Base-by-base conservation (phyloP, 768 basidiomycete species). In the Botryobasidium botryosum region DNA sequence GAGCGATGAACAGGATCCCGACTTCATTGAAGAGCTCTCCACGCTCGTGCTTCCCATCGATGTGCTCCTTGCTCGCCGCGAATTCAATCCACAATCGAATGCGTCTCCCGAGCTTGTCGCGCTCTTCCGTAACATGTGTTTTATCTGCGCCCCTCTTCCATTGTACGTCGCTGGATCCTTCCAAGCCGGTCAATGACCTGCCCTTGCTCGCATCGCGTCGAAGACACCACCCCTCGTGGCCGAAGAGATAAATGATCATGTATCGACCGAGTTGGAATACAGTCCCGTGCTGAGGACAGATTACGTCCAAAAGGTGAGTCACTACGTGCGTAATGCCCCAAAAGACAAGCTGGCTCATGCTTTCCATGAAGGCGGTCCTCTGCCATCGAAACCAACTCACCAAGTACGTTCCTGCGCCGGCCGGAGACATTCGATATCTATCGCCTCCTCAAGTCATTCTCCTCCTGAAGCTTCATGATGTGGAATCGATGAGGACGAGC, bases 121-220 rank as follows among this genome's bases (percentile, higher is more conserved):
- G 4, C 64, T 87, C 18, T 97, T 94, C 70, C 74, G 90, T 35
- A 88, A 86, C 55, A 69, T 90, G 62, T 99, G 92, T 92, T 88
- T 91, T 61, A 62, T 96, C 85, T 17, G 88, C 84, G 57, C 72
- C 82, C 23, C 70, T 92, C 13, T 88, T 92, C 54, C 72, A 79
- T 18, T 97, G 52, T 79, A 84, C 2, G 2, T 62, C 62, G 5
- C 53, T 57, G 2, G 60, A 65, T 33, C 43, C 21, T 53, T 29
- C 50, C 7, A 2, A 3, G 15, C 32, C 38, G 3, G 39, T 53
- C 28, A 49, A 43, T 65, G 68, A 36, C 76, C 81, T 26, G 79
- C 83, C 1, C 65, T 94, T 15, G 67, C 70, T 25, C 73, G 77
- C 6, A 87, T 94, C 49, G 86, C 92, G 10, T 61, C 68, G 15